These are phyloP conservation scores for Cyberlindnera amylophila DNA, from an alignment of 805 yeast genomes.

Conservation along the genomic window DNA sequence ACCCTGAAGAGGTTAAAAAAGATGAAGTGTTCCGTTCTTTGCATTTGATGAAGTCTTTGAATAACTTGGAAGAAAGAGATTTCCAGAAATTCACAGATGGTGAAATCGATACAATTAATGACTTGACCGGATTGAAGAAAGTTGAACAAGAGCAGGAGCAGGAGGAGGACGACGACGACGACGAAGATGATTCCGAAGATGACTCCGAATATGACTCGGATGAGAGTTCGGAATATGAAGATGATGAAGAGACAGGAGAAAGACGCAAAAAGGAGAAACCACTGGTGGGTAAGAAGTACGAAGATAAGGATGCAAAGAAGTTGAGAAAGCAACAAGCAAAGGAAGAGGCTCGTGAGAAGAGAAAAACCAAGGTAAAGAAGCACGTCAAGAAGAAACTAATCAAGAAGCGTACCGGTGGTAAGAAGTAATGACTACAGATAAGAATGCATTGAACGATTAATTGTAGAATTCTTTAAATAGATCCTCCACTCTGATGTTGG, in stretches of 20 bases:
- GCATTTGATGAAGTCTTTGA: slow-evolving; percentile 72
- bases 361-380: slow-evolving; percentile 80
- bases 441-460: not conserved
- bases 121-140: slow-evolving; percentile 42
- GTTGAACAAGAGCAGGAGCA: slow-evolving; percentile 27
- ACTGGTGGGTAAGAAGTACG: slow-evolving; percentile 69
- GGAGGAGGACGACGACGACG: slow-evolving; percentile 24
- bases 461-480: too few relatives aligned
- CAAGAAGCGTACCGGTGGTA: slow-evolving; percentile 42
- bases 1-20: slow-evolving; percentile 53
- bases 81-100: slow-evolving; percentile 76
- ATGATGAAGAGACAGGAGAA: slow-evolving; percentile 32
- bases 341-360: slow-evolving; percentile 71
- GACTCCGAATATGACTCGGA: slow-evolving; percentile 30
- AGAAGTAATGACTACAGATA: slow-evolving; percentile 5
- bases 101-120: slow-evolving; percentile 71
- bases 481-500: slow-evolving; percentile 46
- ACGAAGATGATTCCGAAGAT: slow-evolving; percentile 31
- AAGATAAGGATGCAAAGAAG: slow-evolving; percentile 75
- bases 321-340: slow-evolving; percentile 73
- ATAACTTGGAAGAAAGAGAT: slow-evolving; percentile 87
- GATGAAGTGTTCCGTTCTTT: slow-evolving; percentile 86
- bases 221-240: slow-evolving; percentile 28
- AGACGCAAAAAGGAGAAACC: slow-evolving; percentile 36
- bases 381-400: slow-evolving; percentile 74